Base-by-base conservation (phyloP, 2,329 filamentous ascomycete species). In the Malbranchea zuffiana region DNA sequence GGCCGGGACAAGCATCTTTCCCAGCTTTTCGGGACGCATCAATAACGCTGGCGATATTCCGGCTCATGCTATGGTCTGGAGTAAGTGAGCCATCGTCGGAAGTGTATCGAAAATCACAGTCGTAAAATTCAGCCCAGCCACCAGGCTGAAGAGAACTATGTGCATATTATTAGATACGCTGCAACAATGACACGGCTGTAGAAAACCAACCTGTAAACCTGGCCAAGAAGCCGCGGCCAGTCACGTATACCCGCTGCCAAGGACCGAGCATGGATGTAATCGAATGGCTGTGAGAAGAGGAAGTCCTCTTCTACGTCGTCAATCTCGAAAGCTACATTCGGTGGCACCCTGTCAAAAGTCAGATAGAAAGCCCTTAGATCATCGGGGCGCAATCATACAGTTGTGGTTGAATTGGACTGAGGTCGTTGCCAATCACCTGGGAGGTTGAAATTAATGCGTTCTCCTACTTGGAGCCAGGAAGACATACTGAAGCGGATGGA, bases 301-400 rank as follows among this genome's bases (percentile, higher is more conserved):
- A 75, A 80, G 7, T 71, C 63, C 28, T 70, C 63, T 45, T 78
- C 75, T 36, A 69, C 67, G 49, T 80, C 75, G 47, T 79, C 75
- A 8, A 80, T 65, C 42, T 75, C 62, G 55, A 78, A 78, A 4
- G 61, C 63, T 11, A 73, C 64, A 47, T 79, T 79, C 5, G 71
- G 66, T n/a, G 74, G 75, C 11, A 78, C 63, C 47, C 66, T 66
- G 36, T 12, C 44, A 17, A 34, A 35, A 28, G 52, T 47, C 32
- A 52, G 47, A 3, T 6, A 16, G 3, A 15, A 3, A 6, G 17
- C 11, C 5, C 6, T 11, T 20, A 25, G 18, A 24, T 15, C 57
- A 41, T 52, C 49, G 7, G 10, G 17, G 15, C 11, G 6, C n/a
- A n/a, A 12, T 15, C 20, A 26, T 32, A 44, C 42, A 39, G 24